These are phyloP conservation scores for Xylaria sp. DNA, from an alignment of 495 filamentous ascomycete species.

Conservation along the genomic window DNA sequence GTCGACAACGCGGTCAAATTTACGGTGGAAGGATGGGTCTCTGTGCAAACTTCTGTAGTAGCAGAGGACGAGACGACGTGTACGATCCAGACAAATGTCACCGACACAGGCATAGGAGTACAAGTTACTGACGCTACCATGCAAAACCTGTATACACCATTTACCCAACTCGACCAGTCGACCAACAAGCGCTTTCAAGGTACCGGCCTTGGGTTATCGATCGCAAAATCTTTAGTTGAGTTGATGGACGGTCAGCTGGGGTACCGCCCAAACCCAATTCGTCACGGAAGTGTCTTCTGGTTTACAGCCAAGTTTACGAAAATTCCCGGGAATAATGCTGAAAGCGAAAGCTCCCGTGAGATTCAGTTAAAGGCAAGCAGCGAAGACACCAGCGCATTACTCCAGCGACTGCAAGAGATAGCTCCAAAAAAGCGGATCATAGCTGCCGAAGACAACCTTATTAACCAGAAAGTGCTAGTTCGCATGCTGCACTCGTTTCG, in stretches of 20 bases:
- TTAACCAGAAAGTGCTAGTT: slow-evolving; percentile 70
- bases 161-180: slow-evolving; percentile 78
- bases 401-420: slow-evolving; percentile 30
- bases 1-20: slow-evolving; percentile 58
- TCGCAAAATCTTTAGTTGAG: slow-evolving; percentile 74
- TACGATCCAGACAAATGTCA: slow-evolving; percentile 64
- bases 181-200: slow-evolving; percentile 80
- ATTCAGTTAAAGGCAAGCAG: neutral
- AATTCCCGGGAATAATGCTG: slow-evolving; percentile 30
- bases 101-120: slow-evolving; percentile 81
- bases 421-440: slow-evolving; percentile 56
- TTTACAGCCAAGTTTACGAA: slow-evolving; percentile 61
- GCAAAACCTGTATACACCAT: slow-evolving; percentile 77
- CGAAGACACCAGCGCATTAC: slow-evolving; percentile 32
- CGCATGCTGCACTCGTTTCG: slow-evolving; percentile 62
- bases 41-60: slow-evolving; percentile 41
- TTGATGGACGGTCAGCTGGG: slow-evolving; percentile 75
- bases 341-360: neutral
- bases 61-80: slow-evolving; percentile 51
- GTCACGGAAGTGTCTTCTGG: slow-evolving; percentile 66
- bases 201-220: slow-evolving; percentile 79
- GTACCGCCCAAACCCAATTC: slow-evolving; percentile 59
- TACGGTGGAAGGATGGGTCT: slow-evolving; percentile 53
- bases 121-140: slow-evolving; percentile 60
- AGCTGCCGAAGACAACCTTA: slow-evolving; percentile 65